These are phyloP conservation scores for Dianthus caryophyllus DNA, from an alignment of 148 eudicot genomes.

Conservation along the genomic window DNA sequence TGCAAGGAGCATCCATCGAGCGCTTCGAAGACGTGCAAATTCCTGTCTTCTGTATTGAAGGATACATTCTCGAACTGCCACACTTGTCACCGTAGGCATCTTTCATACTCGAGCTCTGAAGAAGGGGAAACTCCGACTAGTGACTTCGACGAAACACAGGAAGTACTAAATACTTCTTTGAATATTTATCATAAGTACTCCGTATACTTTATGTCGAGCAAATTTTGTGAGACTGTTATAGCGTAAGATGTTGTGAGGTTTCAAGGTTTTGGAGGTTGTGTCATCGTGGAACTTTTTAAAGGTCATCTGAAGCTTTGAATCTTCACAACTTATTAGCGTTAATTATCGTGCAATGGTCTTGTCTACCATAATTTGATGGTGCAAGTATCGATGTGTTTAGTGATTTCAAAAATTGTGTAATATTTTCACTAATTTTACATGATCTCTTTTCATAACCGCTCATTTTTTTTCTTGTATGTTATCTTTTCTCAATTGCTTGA, in stretches of 20 bases:
- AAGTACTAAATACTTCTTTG: constrained; percentile 35
- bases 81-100: constrained; percentile 28
- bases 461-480: not conserved
- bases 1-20: constrained; percentile 25
- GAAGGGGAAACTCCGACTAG: constrained; percentile 32
- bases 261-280: not conserved
- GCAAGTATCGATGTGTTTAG: no score
- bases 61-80: constrained; percentile 53
- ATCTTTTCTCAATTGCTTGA: not conserved
- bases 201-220: not conserved
- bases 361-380: no score
- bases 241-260: not conserved
- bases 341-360: not conserved
- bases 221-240: not conserved
- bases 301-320: not conserved
- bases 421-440: no score
- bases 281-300: not conserved
- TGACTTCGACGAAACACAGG: constrained; percentile 48
- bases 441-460: not conserved
- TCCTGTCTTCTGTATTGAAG: constrained; percentile 39
- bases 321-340: not conserved
- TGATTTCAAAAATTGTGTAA: no score
- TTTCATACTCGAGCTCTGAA: constrained; percentile 26
- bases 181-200: no score
- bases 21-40: constrained; percentile 48